Conservation (phyloP, 1,284 basidiomycete genomes). For the Pisolithus thermaeus region DNA sequence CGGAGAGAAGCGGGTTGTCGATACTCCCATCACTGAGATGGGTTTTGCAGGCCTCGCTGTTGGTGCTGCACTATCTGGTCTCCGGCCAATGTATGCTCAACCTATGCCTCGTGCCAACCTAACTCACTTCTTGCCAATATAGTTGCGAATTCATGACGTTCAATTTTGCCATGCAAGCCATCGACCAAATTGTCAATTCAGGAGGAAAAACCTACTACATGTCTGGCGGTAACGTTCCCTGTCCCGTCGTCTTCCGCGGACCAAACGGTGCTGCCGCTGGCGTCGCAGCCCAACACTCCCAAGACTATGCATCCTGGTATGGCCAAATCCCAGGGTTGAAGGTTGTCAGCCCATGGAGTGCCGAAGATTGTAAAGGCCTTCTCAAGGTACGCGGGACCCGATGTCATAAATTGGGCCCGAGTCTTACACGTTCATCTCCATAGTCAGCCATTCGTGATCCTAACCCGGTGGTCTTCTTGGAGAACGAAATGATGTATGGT, state of each 20-base stretch:
- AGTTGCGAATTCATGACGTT: constrained; percentile 99
- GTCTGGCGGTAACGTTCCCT: constrained; percentile 97
- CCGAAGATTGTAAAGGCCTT: constrained; percentile 97
- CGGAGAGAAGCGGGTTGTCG: constrained; percentile 97
- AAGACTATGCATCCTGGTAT: constrained; percentile 94
- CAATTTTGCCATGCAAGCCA: constrained; percentile 95
- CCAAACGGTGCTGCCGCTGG: constrained; percentile 98
- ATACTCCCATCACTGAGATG: constrained; percentile 98
- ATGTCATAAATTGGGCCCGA: constrained; percentile 1
- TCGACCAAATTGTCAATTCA: constrained; percentile 99
- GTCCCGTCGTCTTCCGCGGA: constrained; percentile 98
- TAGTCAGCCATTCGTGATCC: constrained; percentile 96
- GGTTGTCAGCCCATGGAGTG: constrained; percentile 95
- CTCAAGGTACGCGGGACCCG: constrained; percentile 64
- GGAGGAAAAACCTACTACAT: constrained; percentile 99
- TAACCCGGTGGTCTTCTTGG: constrained; percentile 97
- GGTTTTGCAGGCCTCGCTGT: constrained; percentile 97
- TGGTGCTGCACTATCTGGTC: constrained; percentile 90
- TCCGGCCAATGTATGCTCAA: constrained; percentile 76
- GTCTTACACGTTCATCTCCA: constrained; percentile 5
- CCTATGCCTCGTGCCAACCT: neutral
- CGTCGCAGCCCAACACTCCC: constrained; percentile 92
- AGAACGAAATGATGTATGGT: constrained; percentile 99
- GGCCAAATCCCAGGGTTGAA: constrained; percentile 95
- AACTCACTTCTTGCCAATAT: constrained; percentile 8